These are phyloP conservation scores for Sparassis latifolia DNA, from an alignment of 1,284 basidiomycete species.

Conservation along the genomic window DNA sequence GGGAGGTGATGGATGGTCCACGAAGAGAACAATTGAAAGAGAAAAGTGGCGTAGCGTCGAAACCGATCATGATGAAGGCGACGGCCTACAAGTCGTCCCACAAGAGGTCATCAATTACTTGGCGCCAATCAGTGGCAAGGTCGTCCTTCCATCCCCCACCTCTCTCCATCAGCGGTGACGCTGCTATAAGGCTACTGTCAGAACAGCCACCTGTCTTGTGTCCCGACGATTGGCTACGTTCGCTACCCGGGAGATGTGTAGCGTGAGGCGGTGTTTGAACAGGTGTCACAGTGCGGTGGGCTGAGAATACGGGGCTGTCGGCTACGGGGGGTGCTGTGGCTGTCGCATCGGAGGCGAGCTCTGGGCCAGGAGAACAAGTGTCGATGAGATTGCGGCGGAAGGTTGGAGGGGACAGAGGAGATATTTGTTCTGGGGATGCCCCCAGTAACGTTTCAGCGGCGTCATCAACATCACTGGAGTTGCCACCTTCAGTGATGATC, in stretches of 20 bases:
- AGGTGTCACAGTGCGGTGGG: background rate
- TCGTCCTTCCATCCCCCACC: constrained; percentile 5
- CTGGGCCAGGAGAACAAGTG: constrained; percentile 11
- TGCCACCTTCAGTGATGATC: too few relatives aligned
- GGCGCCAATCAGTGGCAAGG: constrained; percentile 4
- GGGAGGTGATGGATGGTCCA: too few relatives aligned
- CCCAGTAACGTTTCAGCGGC: background rate
- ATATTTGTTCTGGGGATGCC: background rate
- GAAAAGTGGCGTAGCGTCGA: too few relatives aligned
- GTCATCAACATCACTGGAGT: background rate
- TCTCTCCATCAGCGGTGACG: background rate
- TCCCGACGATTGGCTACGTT: constrained; percentile 1
- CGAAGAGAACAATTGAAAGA: too few relatives aligned
- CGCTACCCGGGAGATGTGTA: constrained; percentile 1
- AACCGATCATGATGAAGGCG: background rate
- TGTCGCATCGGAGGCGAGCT: constrained; percentile 36
- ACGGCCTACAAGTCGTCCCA: constrained; percentile 1
- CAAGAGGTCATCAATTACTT: constrained; percentile 2
- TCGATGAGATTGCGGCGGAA: background rate
- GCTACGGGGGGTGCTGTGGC: constrained; percentile 29
- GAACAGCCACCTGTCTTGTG: too few relatives aligned
- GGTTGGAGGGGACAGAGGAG: constrained; percentile 1
- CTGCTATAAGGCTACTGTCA: background rate
- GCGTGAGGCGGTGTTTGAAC: constrained; percentile 6
- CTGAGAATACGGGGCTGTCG: constrained; percentile 13